Evolutionary conservation across 176 grass and related monocot species (phyloP), one percentile per base, ranked within the genome.

Genomic region (Musa itinerans): DNA sequence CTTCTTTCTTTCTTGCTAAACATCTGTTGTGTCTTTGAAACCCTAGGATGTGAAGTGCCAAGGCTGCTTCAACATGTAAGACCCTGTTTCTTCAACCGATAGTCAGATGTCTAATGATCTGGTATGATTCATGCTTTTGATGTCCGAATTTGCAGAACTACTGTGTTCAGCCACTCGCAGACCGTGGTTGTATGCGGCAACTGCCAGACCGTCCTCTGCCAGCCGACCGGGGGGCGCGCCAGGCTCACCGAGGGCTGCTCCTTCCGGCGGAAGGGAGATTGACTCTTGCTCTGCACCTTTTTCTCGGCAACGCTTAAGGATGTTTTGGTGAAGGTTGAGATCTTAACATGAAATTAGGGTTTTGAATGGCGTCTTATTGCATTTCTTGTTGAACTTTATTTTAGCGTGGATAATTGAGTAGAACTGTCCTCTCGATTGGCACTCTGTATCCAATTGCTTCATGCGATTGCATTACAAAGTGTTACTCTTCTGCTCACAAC

Each of bases 21-120:
- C 11, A 15, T 29, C 64, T 16, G 20, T 34, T 67, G 23, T 15
- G 12, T 67, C 24, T 67, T 16, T 29, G 10, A 13, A 14, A 67
- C 25, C 20, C n/a, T 27, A 67, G 64, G 64, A 67, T 15, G 25
- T 67, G 12, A 67, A 67, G 64, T 67, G 64, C 25, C 64, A 67
- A 29, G 64, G 64, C 64, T 67, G 64, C 64, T 67, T 67, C 64
- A 67, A 67, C 64, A 67, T 67, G 64, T 67, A 67, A 34, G 64
- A 5, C 10, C 9, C 29, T 29, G n/a, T 34, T 11, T 0, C 10
- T 10, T 29, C 25, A 16, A 29, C 2, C 34, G 34, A 43, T 43
- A 43, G 34, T 5, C 34, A 43, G 3, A 43, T 43, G 34, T 43
- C 34, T 43, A 6, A 0, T 43, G 34, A 43, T 43, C 34, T 43